Conservation (phyloP, 2,329 filamentous ascomycete species). For the Colletotrichum sp. region DNA sequence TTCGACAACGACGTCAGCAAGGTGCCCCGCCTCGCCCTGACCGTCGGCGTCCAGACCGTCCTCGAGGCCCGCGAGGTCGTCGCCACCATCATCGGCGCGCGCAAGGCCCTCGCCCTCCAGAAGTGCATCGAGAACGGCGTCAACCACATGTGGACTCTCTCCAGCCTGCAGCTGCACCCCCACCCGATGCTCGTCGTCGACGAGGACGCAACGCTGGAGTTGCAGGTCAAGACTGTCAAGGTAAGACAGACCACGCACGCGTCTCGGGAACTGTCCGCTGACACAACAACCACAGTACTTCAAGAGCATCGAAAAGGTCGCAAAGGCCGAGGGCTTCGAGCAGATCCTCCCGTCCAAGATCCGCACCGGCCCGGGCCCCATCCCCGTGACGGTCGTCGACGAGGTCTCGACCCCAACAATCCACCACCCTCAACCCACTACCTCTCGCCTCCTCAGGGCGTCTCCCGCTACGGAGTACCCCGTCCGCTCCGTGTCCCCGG, state of each 20-base stretch:
- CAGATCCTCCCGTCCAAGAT: constrained; percentile 63
- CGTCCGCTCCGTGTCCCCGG: constrained; percentile 44
- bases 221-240: constrained; percentile 77
- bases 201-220: constrained; percentile 76
- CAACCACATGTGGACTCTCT: constrained; percentile 92
- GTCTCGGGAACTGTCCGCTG: too few relatives aligned
- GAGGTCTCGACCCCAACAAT: constrained; percentile 51
- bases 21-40: constrained; percentile 83
- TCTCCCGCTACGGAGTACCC: constrained; percentile 62
- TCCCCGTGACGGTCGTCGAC: constrained; percentile 46
- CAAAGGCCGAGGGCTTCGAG: constrained; percentile 60
- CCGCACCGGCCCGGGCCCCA: constrained; percentile 53
- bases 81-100: constrained; percentile 80
- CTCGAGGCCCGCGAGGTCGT: constrained; percentile 83
- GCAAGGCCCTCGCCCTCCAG: constrained; percentile 81
- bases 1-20: constrained; percentile 76
- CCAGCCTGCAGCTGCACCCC: constrained; percentile 79
- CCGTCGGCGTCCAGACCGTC: constrained; percentile 84
- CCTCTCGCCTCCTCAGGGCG: constrained; percentile 58
- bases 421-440: constrained; percentile 59
- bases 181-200: constrained; percentile 85
- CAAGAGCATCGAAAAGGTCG: constrained; percentile 73
- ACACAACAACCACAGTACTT: constrained; percentile 57
- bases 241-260: constrained; percentile 33
- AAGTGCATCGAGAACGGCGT: constrained; percentile 82